A percentile compares a stretch with the other conserved stretches of the same genome.
Evolutionary conservation across 257 asterid genomes (phyloP).

Genomic region (Solanum lycopersicoides): DNA sequence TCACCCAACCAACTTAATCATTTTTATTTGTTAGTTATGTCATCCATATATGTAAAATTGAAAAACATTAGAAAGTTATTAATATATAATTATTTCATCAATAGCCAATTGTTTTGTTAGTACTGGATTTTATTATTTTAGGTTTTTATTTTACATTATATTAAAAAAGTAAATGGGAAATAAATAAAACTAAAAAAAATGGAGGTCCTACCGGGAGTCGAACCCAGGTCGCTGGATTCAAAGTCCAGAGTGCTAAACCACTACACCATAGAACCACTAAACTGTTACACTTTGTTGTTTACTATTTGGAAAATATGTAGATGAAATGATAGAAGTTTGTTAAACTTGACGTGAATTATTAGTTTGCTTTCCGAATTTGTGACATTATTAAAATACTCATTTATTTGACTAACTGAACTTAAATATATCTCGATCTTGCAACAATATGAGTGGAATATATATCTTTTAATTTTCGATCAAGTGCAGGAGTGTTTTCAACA

Average conservation of each 20-base stretch:
- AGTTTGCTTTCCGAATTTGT: too few species aligned
- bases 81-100: not conserved
- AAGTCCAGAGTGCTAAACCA: slow-evolving; percentile 99
- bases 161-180: not conserved
- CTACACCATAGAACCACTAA: slow-evolving; percentile 48
- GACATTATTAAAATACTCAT: too few species aligned
- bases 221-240: slow-evolving; percentile 99
- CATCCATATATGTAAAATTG: not conserved
- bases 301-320: too few species aligned
- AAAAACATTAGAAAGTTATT: not conserved
- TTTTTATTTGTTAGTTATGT: not conserved
- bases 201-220: slow-evolving; percentile 98
- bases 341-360: too few species aligned
- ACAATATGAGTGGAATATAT: not conserved
- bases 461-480: not conserved
- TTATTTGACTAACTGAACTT: too few species aligned
- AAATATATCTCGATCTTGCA: too few species aligned
- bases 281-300: not conserved
- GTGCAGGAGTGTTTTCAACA: too few species aligned
- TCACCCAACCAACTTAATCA: rapidly evolving
- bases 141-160: not conserved
- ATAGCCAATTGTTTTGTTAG: not conserved
- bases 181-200: not conserved
- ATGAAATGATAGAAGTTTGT: too few species aligned
- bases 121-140: not conserved